phyloP scores from a whole-genome alignment of 495 filamentous ascomycete genomes.

The Penicillium riverlandense region DNA sequence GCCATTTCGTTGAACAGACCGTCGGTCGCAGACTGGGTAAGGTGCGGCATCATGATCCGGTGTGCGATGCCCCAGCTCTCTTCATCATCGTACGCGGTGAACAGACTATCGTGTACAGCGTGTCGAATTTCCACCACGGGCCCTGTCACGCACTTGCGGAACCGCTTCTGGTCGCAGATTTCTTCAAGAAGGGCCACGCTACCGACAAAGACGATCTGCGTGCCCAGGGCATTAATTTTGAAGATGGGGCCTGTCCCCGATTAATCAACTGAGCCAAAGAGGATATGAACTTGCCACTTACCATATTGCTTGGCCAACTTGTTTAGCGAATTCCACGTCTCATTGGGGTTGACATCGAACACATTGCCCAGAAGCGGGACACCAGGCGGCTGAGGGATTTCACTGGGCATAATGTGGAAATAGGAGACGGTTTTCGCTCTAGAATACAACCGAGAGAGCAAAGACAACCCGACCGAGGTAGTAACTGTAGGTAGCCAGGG shows the following conservation, averaged over 20 bases:
- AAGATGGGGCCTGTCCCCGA: conserved; percentile 55
- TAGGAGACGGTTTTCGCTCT: too few relatives aligned
- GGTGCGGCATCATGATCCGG: conserved; percentile 18
- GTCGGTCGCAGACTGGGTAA: conserved; percentile 11
- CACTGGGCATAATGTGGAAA: conserved; percentile 22
- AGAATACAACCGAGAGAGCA: not conserved
- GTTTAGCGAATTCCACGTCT: conserved; percentile 57
- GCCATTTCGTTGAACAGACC: conserved; percentile 18
- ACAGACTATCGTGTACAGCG: conserved; percentile 63
- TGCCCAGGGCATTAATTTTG: conserved; percentile 52
- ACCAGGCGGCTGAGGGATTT: conserved; percentile 60
- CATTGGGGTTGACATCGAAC: conserved; percentile 51
- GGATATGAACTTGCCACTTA: conserved; percentile 11
- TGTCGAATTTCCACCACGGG: conserved; percentile 54
- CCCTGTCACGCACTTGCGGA: conserved; percentile 55
- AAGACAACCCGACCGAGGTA: not conserved
- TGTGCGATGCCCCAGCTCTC: conserved; percentile 57
- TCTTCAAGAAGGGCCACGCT: conserved; percentile 58
- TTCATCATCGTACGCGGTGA: conserved; percentile 59
- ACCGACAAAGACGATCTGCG: conserved; percentile 46
- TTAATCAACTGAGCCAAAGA: conserved; percentile 5
- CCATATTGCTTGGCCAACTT: conserved; percentile 59
- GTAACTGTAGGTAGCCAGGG: too few relatives aligned
- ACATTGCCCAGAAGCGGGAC: conserved; percentile 64
- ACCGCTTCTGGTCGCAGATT: conserved; percentile 64